Conservation (phyloP, 352 stramenopile species). For the Pythium biforme region DNA sequence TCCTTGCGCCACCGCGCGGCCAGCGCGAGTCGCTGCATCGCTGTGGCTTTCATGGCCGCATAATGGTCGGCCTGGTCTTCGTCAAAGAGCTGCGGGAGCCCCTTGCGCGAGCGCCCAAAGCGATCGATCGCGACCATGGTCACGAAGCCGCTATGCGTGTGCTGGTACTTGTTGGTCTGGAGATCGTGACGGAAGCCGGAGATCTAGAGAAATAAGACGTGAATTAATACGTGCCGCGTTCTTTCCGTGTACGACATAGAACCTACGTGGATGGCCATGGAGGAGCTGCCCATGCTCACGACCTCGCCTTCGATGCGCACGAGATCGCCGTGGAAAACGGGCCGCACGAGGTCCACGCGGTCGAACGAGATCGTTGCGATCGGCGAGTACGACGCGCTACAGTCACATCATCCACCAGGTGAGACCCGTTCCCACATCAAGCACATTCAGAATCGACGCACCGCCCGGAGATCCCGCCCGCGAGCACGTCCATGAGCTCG, state of each 20-base stretch:
- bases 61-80: constrained; percentile 15
- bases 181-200: constrained; percentile 33
- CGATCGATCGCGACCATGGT: constrained; percentile 40
- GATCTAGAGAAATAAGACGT: constrained; percentile 8
- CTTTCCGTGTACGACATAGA: too few species aligned
- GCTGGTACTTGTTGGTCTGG: constrained; percentile 30
- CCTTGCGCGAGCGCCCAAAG: constrained; percentile 27
- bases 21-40: constrained; percentile 28
- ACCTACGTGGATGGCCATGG: constrained; percentile 32
- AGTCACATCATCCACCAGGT: too few species aligned
- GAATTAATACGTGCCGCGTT: too few species aligned
- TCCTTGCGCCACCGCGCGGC: constrained; percentile 30
- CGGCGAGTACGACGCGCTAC: constrained; percentile 13
- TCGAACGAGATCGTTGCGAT: constrained; percentile 38
- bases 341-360: constrained; percentile 33
- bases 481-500: constrained; percentile 38
- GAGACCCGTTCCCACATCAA: neutral
- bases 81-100: constrained; percentile 30
- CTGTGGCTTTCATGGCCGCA: constrained; percentile 21
- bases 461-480: constrained; percentile 26
- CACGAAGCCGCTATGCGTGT: constrained; percentile 35
- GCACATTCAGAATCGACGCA: constrained; percentile 15
- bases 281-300: constrained; percentile 34
- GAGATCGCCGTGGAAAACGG: constrained; percentile 38
- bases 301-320: constrained; percentile 37